Evolutionary conservation across 2,329 filamentous ascomycete species (phyloP).

Genomic region (Teratosphaeria nubilosa): DNA sequence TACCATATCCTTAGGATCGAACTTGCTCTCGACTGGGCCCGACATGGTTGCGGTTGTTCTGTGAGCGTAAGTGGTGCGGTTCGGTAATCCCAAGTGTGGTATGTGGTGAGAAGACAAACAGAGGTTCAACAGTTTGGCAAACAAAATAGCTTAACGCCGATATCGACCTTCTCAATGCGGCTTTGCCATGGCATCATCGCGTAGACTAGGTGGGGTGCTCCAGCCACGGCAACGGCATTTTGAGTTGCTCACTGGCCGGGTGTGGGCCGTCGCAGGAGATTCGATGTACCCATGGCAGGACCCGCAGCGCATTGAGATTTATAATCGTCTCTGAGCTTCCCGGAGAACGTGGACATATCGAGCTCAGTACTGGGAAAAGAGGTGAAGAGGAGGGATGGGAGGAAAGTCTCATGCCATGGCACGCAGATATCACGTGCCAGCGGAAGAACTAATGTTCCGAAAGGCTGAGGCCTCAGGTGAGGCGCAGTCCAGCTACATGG

Average conservation of each 20-base stretch:
- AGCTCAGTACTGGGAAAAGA: too few relatives aligned
- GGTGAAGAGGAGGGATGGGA: too few relatives aligned
- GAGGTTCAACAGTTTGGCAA: background rate
- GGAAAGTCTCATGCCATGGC: too few relatives aligned
- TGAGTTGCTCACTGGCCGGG: too few relatives aligned
- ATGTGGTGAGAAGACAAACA: background rate
- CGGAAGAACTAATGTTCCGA: too few relatives aligned
- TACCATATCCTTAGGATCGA: constrained; percentile 41
- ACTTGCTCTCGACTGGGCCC: constrained; percentile 32
- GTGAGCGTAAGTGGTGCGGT: background rate
- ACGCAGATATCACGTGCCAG: too few relatives aligned
- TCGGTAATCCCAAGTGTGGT: background rate
- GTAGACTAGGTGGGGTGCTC: background rate
- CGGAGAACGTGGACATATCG: too few relatives aligned
- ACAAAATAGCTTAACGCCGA: background rate
- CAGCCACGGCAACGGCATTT: background rate
- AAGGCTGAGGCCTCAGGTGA: background rate
- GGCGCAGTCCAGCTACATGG: background rate
- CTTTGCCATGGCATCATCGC: background rate
- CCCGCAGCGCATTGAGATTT: too few relatives aligned
- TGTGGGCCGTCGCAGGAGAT: too few relatives aligned
- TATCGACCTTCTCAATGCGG: background rate
- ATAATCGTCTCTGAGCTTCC: too few relatives aligned
- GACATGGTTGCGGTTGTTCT: constrained; percentile 14
- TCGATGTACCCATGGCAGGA: too few relatives aligned